Evolutionary conservation across 345 rosid species (phyloP).

Genomic region (Streptanthus diversifolius): DNA sequence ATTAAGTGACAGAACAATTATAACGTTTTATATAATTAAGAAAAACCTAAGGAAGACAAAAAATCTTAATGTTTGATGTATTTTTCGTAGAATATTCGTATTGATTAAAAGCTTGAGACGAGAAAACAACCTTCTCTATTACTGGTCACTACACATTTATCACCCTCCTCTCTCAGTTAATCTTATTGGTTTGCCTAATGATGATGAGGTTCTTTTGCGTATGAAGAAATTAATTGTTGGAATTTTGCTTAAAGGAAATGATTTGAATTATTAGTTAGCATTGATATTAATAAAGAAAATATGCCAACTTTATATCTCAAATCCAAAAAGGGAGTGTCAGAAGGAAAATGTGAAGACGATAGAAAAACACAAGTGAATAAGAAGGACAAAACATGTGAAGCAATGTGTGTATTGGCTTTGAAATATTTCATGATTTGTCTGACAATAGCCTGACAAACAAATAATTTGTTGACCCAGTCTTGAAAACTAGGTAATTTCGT

Average conservation of each 20-base stretch:
- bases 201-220: not conserved
- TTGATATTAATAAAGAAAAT: not conserved
- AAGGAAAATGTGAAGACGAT: conserved; percentile 6
- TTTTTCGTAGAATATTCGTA: not conserved
- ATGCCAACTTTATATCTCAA: not conserved
- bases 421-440: not conserved
- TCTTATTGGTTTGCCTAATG: not conserved
- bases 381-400: conserved; percentile 25
- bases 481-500: not conserved
- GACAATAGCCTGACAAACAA: conserved; percentile 5
- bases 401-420: not conserved
- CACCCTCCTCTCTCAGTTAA: not conserved
- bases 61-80: not conserved
- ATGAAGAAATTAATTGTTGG: not conserved
- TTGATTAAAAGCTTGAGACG: not conserved
- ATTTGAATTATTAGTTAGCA: not conserved
- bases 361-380: conserved; percentile 6
- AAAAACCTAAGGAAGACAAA: not conserved
- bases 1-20: not conserved
- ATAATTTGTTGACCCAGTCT: not conserved
- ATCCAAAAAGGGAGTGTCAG: conserved; percentile 8
- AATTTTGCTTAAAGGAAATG: not conserved
- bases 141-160: not conserved
- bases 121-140: not conserved
- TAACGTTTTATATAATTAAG: not conserved